These are phyloP conservation scores for Phaeosphaeriaceae sp. DNA, from an alignment of 2,329 filamentous ascomycete genomes.

Conservation along the genomic window DNA sequence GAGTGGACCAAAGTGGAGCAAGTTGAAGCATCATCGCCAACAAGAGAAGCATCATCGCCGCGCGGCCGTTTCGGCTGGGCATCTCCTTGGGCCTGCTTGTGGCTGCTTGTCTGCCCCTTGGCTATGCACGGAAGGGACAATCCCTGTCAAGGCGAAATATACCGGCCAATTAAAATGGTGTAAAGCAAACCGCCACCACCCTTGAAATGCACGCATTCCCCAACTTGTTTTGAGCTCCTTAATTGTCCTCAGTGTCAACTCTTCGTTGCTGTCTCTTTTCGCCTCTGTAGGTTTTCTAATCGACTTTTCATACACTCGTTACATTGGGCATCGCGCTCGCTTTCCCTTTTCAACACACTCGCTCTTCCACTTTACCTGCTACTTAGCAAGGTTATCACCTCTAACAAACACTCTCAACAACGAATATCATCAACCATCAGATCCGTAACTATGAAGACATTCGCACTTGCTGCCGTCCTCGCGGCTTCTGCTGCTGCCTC, in stretches of 20 bases:
- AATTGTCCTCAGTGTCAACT: constrained; percentile 1
- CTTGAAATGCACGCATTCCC: constrained; percentile 1
- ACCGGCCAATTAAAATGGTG: neutral
- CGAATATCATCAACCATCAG: constrained; percentile 14
- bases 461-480: constrained; percentile 55
- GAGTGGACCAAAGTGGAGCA: neutral
- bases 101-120: constrained; percentile 16
- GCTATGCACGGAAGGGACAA: constrained; percentile 14
- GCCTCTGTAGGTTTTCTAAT: constrained; percentile 18
- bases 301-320: constrained; percentile 28
- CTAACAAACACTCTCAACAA: neutral
- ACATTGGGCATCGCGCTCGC: constrained; percentile 20
- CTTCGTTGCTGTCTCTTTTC: constrained; percentile 6
- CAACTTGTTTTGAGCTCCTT: constrained; percentile 6
- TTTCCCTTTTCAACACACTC: constrained; percentile 15
- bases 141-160: constrained; percentile 8
- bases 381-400: neutral
- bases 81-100: constrained; percentile 18
- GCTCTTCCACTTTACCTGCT: constrained; percentile 11
- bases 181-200: neutral
- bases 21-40: neutral
- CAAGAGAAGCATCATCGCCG: constrained; percentile 19
- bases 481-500: constrained; percentile 55
- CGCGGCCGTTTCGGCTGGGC: constrained; percentile 6
- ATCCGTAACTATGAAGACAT: constrained; percentile 59